Evolutionary conservation across 2,329 filamentous ascomycete species (phyloP).

Genomic region (Cytospora schulzeri): DNA sequence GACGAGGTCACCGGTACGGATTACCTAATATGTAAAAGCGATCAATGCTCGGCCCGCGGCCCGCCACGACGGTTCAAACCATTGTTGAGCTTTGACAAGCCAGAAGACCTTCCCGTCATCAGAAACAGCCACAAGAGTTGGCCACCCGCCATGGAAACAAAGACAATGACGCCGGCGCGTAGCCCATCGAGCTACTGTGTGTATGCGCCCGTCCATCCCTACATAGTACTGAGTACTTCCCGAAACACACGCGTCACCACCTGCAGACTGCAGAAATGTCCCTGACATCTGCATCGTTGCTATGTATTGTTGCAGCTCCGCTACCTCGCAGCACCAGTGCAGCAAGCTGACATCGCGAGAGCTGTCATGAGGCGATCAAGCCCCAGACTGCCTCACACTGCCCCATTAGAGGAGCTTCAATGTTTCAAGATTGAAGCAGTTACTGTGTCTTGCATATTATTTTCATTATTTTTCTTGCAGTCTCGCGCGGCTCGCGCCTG

Average conservation of each 20-base stretch:
- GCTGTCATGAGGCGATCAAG: no score
- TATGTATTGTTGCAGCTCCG: constrained; percentile 17
- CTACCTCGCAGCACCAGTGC: constrained; percentile 21
- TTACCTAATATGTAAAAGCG: background rate
- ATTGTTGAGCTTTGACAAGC: background rate
- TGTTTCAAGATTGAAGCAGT: background rate
- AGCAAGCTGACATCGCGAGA: background rate
- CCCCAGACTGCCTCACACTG: no score
- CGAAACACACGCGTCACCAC: constrained; percentile 25
- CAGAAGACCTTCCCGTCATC: background rate
- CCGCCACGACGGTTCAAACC: background rate
- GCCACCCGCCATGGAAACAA: background rate
- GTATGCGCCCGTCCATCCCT: background rate
- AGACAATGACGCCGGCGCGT: constrained; percentile 2
- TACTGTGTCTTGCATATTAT: constrained; percentile 6
- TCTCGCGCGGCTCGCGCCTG: constrained; percentile 21
- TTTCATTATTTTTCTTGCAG: constrained; percentile 7
- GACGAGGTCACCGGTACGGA: background rate
- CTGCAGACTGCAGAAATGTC: constrained; percentile 14
- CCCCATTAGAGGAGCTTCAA: constrained; percentile 11
- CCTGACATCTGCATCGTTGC: constrained; percentile 3
- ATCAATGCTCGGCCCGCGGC: background rate
- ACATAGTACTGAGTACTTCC: background rate
- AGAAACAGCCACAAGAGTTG: constrained; percentile 1
- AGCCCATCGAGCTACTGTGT: background rate